A percentile compares a stretch with the other conserved stretches of the same genome.
Evolutionary conservation across 1,284 basidiomycete genomes (phyloP).

Genomic region (Wolfiporia cocos): DNA sequence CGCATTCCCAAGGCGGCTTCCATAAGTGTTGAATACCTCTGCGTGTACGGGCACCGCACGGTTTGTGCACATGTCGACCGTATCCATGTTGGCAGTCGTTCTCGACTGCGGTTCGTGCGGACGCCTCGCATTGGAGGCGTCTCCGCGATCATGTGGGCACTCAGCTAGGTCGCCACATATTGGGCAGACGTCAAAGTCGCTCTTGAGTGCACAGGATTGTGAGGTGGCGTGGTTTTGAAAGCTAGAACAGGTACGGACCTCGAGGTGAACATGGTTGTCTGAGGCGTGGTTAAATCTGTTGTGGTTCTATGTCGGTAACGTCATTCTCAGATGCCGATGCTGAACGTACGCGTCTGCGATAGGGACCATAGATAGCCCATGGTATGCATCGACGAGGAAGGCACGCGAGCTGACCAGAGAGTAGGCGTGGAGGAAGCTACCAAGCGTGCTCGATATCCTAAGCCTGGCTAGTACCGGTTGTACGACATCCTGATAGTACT

Average conservation of each 20-base stretch:
- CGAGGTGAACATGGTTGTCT: conserved; percentile 72
- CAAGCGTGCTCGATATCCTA: conserved; percentile 22
- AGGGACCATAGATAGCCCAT: conserved; percentile 83
- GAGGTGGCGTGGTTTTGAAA: neutral
- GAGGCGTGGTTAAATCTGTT: conserved; percentile 80
- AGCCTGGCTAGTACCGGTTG: neutral
- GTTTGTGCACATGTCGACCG: conserved; percentile 65
- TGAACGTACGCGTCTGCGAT: conserved; percentile 69
- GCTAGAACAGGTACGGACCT: conserved; percentile 38
- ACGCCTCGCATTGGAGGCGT: neutral
- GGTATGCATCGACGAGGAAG: conserved; percentile 83
- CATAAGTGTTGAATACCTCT: conserved; percentile 88
- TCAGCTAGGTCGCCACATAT: conserved; percentile 70
- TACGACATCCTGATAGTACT: neutral
- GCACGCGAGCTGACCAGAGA: conserved; percentile 81
- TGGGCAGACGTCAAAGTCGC: conserved; percentile 80
- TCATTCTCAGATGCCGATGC: too few species aligned
- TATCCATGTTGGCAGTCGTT: conserved; percentile 19
- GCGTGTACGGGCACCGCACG: conserved; percentile 40
- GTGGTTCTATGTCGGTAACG: too few species aligned
- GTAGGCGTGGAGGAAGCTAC: conserved; percentile 66
- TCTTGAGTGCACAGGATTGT: conserved; percentile 35
- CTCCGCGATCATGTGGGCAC: conserved; percentile 66
- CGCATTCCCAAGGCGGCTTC: conserved; percentile 63
- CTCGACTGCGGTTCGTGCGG: neutral